Evolutionary conservation across 179 eudicot genomes (phyloP).

Genomic region (Gypsophila paniculata): DNA sequence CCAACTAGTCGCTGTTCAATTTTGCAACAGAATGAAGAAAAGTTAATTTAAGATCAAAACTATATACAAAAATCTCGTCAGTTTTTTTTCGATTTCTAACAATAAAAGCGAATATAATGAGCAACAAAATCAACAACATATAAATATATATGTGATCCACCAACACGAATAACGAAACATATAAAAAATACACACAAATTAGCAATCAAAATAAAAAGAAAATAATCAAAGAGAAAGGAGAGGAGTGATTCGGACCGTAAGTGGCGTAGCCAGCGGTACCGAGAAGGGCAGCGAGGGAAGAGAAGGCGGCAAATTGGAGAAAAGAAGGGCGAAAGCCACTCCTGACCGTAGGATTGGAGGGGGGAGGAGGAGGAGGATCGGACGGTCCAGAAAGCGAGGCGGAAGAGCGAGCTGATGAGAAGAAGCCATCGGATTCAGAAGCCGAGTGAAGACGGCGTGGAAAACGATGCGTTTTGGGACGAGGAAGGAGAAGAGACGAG

Average conservation of each 20-base stretch:
- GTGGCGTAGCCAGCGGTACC: constrained; percentile 34
- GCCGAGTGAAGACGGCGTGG: background rate
- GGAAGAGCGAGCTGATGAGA: background rate
- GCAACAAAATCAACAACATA: too few species aligned
- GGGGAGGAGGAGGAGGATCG: background rate
- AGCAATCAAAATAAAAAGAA: too few species aligned
- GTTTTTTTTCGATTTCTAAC: too few species aligned
- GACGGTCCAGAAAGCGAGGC: constrained; percentile 9
- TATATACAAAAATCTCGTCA: too few species aligned
- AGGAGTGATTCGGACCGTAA: constrained; percentile 20
- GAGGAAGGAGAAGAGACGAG: background rate
- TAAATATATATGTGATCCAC: background rate
- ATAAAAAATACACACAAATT: too few species aligned
- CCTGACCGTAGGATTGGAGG: background rate
- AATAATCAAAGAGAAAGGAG: background rate
- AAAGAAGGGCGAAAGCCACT: constrained; percentile 11
- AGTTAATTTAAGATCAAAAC: too few species aligned
- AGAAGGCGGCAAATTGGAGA: constrained; percentile 23
- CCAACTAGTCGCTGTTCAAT: too few species aligned
- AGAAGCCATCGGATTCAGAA: background rate
- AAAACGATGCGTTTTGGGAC: constrained; percentile 7
- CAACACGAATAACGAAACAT: background rate
- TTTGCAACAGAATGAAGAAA: too few species aligned
- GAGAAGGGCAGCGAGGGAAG: constrained; percentile 23
- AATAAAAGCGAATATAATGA: too few species aligned